phyloP scores from a whole-genome alignment of 1,284 basidiomycete genomes.

The Rhodotorula sp. region DNA sequence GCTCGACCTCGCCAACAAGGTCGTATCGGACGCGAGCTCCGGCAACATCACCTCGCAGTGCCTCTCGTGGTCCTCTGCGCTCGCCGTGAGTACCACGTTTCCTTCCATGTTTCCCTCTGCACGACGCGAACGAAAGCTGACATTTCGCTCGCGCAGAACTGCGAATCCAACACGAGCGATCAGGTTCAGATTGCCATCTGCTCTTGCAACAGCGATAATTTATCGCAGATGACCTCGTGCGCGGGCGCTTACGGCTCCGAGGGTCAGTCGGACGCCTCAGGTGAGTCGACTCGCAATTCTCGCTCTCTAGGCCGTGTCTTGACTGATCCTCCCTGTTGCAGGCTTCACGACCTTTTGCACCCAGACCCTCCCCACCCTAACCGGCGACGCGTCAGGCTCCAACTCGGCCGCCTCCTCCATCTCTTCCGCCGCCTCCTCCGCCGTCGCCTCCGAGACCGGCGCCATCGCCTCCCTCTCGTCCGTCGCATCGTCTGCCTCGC shows the following conservation, averaged over 20 bases:
- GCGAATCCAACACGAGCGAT: neutral
- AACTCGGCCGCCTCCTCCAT: neutral
- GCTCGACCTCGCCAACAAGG: conserved; percentile 6
- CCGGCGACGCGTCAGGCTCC: neutral
- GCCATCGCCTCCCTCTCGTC: neutral
- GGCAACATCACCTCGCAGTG: conserved; percentile 14
- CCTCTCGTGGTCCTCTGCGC: neutral
- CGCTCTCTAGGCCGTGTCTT: neutral
- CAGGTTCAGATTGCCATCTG: conserved; percentile 8
- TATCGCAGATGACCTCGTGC: conserved; percentile 9
- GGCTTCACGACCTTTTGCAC: conserved; percentile 20
- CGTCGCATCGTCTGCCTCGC: neutral
- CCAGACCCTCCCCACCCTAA: conserved; percentile 10
- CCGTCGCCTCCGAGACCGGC: neutral
- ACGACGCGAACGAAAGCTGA: neutral
- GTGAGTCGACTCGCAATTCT: neutral
- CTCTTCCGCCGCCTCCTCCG: neutral
- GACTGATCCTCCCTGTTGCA: neutral
- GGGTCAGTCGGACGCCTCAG: neutral
- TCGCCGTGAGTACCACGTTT: neutral
- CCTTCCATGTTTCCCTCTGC: neutral
- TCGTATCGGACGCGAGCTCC: neutral
- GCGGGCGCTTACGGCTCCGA: conserved; percentile 7
- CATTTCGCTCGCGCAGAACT: neutral
- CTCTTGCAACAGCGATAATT: conserved; percentile 1